Evolutionary conservation across 441 rosid genomes (phyloP), one percentile per base, ranked within the genome.

Genomic region (Adansonia madagascariensis): DNA sequence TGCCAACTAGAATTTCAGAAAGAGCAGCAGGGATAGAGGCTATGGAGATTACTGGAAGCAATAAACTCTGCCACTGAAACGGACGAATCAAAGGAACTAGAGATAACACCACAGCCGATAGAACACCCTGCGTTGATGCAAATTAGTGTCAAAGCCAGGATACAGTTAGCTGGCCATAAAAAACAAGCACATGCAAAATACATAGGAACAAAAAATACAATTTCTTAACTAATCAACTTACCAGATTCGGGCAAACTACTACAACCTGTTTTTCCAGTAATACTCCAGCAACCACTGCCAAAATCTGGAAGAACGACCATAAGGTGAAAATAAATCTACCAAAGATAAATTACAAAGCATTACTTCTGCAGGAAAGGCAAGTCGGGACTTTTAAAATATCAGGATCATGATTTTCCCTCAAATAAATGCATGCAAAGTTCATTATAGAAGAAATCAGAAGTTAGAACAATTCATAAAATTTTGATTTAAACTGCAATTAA

Each of bases 11-110:
- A 71, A 59, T 18, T 69, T 74, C 73, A n/a, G n/a, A 14, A 73
- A 73, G 70, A 52, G 63, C 31, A 63, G 73, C 4, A 74, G 39
- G 24, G 27, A 57, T 57, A 35, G 57, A 77, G 67, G 57, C 71
- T 81, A 61, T 61, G 77, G 71, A 81, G 83, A 95, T 90, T 86
- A 96, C 99, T 14, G 98, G 99, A 84, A 96, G 94, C 79, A 94
- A 85, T 82, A 96, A 85, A 86, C 98, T 94, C 86, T 96, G 99
- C 99, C 99, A 96, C 77, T 91, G 94, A 91, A 96, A 96, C 44
- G 99, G 99, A 20, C 89, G 87, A 84, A 96, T 96, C 88, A 96
- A 81, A 76, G 99, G 97, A 79, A 88, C 81, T 75, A 94, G 85
- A 76, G 99, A 96, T 71, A 92, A 82, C 71, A 91, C 95, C 66